Percentiles rank a stretch among this genome's conserved stretches.
Conservation (phyloP, 495 filamentous ascomycete genomes). For the Friedmanniomyces endolithicus region DNA sequence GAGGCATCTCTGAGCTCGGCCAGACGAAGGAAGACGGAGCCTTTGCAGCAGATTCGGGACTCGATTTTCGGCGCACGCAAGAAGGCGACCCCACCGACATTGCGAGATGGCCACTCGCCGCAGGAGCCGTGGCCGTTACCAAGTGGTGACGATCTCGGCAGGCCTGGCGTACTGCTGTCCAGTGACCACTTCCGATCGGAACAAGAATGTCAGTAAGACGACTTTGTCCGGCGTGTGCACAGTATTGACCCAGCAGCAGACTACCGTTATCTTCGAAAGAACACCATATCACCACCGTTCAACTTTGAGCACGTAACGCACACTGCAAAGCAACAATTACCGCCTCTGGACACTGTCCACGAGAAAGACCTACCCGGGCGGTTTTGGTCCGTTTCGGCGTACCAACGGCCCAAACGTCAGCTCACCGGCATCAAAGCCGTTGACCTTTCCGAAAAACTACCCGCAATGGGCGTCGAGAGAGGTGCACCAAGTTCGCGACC, state of each 20-base stretch:
- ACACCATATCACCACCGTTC: slow-evolving; percentile 64
- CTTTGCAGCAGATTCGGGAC: slow-evolving; percentile 5
- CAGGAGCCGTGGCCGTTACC: not conserved
- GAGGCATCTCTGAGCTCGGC: not conserved
- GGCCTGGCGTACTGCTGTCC: not conserved
- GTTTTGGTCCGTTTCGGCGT: slow-evolving; percentile 53
- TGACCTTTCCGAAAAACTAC: slow-evolving; percentile 38
- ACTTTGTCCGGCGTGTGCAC: not conserved
- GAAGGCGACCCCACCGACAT: not conserved
- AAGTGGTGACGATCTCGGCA: not conserved
- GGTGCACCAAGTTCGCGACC: slow-evolving; percentile 7
- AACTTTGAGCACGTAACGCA: slow-evolving; percentile 83
- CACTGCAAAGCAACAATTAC: slow-evolving; percentile 52
- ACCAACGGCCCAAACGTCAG: slow-evolving; percentile 49
- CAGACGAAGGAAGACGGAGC: slow-evolving; percentile 4
- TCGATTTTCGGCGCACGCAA: slow-evolving; percentile 4
- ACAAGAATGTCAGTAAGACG: slow-evolving; percentile 5
- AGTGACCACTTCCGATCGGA: not conserved
- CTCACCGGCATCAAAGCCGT: slow-evolving; percentile 52
- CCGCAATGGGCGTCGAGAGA: not conserved
- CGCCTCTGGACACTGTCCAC: slow-evolving; percentile 43
- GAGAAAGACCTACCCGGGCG: slow-evolving; percentile 52
- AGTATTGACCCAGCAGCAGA: not conserved
- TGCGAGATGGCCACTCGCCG: not conserved
- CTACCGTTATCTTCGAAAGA: slow-evolving; percentile 13